A percentile compares a stretch with the other conserved stretches of the same genome.
Conservation (phyloP, 306 rosid species). For the Gastrolobium bilobum region DNA sequence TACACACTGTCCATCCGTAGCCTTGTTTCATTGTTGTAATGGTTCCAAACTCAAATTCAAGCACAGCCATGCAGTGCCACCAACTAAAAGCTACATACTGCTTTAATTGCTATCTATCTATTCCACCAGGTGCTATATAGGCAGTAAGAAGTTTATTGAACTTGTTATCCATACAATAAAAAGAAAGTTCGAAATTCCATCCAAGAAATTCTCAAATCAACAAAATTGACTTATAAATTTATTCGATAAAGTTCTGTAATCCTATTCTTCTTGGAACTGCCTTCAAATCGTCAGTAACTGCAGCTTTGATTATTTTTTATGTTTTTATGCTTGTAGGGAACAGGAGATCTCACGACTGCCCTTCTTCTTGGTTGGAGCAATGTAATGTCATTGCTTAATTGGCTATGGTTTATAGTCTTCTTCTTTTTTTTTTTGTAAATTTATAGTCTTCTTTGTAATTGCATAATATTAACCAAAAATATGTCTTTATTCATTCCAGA, state of each 20-base stretch:
- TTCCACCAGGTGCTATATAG: background rate
- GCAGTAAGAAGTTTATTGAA: background rate
- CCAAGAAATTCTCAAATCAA: background rate
- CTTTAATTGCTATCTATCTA: slow-evolving; percentile 22
- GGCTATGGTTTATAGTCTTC: background rate
- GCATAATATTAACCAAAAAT: slow-evolving; percentile 10
- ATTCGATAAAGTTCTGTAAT: background rate
- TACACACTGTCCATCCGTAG: background rate
- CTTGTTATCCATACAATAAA: background rate
- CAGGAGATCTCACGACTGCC: slow-evolving; percentile 41
- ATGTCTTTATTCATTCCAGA: slow-evolving; percentile 27
- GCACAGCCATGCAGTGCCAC: background rate
- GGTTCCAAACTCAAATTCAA: background rate
- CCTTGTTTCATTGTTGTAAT: background rate
- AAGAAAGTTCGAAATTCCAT: background rate
- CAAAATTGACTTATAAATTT: background rate
- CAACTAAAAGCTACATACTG: background rate
- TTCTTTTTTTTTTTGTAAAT: too few species aligned
- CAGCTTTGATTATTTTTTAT: background rate
- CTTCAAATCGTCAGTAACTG: background rate
- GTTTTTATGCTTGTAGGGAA: slow-evolving; percentile 42
- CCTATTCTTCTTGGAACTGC: slow-evolving; percentile 4
- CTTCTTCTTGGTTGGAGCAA: slow-evolving; percentile 50
- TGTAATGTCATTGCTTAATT: slow-evolving; percentile 33
- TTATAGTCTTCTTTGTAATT: background rate